Conservation (phyloP, 441 rosid genomes). For the Euphorbia celastroides region DNA sequence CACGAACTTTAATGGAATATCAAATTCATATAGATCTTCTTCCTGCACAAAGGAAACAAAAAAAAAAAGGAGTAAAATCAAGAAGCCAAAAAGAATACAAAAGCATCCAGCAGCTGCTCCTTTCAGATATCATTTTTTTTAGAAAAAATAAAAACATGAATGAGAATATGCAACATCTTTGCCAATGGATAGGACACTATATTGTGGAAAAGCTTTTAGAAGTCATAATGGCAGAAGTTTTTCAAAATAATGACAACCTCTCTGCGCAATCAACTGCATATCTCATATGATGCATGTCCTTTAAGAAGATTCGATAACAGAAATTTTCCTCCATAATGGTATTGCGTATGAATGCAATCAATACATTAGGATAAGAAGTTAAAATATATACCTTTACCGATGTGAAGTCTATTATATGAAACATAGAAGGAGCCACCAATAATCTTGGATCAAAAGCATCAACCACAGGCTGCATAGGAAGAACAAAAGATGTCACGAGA, state of each 20-base stretch:
- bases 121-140: too few relatives aligned
- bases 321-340: not conserved
- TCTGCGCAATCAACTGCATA: not conserved
- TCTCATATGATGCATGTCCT: not conserved
- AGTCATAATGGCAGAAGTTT: not conserved
- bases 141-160: too few relatives aligned
- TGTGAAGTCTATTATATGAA: slow-evolving; percentile 63
- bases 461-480: slow-evolving; percentile 74
- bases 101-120: not conserved
- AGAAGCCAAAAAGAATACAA: slow-evolving; percentile 9
- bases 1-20: slow-evolving; percentile 71
- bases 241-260: not conserved
- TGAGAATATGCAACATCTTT: not conserved
- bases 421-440: slow-evolving; percentile 73
- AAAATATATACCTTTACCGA: slow-evolving; percentile 72
- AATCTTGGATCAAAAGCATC: slow-evolving; percentile 99
- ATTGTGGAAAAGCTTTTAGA: not conserved
- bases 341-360: not conserved
- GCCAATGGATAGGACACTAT: not conserved
- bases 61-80: not conserved
- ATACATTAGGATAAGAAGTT: too few relatives aligned
- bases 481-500: slow-evolving; percentile 17
- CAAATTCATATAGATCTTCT: slow-evolving; percentile 76
- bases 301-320: not conserved
- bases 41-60: slow-evolving; percentile 45